Evolutionary conservation across 1,139 yeast species (phyloP).

Genomic region (Citeromyces hawaiiensis): DNA sequence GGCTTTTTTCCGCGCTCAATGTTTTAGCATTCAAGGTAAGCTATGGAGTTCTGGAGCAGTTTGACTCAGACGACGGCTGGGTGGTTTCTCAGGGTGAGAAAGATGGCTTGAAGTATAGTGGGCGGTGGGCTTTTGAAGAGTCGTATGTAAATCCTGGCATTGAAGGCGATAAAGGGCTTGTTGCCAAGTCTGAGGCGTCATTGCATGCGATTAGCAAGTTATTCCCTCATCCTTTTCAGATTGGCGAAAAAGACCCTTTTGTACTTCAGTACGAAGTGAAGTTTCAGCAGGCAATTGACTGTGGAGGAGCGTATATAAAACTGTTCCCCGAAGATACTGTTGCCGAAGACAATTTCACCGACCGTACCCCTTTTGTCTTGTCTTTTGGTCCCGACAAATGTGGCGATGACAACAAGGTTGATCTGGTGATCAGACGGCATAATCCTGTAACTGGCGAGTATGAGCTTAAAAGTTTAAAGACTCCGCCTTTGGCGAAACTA

Average conservation of each 20-base stretch:
- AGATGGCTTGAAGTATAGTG: conserved; percentile 42
- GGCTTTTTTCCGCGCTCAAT: no score
- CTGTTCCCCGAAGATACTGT: conserved; percentile 40
- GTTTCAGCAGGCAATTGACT: conserved; percentile 58
- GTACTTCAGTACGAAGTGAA: conserved; percentile 86
- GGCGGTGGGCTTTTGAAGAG: conserved; percentile 66
- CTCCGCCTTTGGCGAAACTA: conserved; percentile 53
- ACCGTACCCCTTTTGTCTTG: conserved; percentile 62
- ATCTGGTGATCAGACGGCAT: conserved; percentile 52
- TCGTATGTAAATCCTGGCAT: conserved; percentile 42
- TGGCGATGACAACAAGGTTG: conserved; percentile 68
- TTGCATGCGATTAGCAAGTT: conserved; percentile 65
- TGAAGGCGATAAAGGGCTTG: conserved; percentile 57
- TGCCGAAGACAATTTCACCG: conserved; percentile 31
- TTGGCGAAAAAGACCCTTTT: conserved; percentile 41
- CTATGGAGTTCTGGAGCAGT: conserved; percentile 48
- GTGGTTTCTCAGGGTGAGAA: conserved; percentile 44
- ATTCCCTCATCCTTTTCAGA: conserved; percentile 37
- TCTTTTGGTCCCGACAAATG: conserved; percentile 96
- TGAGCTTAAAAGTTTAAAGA: conserved; percentile 58
- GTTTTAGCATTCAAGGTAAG: no score
- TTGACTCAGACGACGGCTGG: conserved; percentile 45
- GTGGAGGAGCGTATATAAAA: conserved; percentile 88
- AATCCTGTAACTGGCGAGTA: conserved; percentile 39
- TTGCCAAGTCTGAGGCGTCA: conserved; percentile 61